Percentiles rank a stretch among this genome's conserved stretches.
These are phyloP conservation scores for Wickerhamiella galacta DNA, from an alignment of 805 yeast genomes.

Conservation along the genomic window DNA sequence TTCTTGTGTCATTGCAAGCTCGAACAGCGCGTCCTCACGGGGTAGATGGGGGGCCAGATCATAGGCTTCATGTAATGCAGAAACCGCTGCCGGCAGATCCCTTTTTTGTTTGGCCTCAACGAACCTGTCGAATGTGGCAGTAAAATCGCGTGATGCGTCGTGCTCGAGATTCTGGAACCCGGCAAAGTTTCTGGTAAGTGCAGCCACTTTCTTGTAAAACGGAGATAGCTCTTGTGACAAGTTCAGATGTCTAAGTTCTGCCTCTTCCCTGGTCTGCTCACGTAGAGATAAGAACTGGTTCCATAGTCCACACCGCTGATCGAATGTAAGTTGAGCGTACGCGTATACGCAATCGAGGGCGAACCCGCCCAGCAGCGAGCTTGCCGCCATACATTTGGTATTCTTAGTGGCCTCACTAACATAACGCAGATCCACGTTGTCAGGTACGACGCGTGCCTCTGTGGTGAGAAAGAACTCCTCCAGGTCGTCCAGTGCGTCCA, in stretches of 20 bases:
- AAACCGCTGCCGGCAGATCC: background rate
- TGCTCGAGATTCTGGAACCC: too few species aligned
- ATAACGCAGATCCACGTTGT: too few species aligned
- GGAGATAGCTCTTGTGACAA: too few species aligned
- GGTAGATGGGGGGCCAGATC: background rate
- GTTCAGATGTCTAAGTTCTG: too few species aligned
- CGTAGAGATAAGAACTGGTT: background rate
- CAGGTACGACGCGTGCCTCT: too few species aligned
- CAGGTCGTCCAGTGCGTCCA: too few species aligned
- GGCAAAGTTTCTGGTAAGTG: too few species aligned
- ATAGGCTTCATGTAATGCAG: background rate
- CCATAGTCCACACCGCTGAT: background rate
- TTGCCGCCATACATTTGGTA: too few species aligned
- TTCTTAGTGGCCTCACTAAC: too few species aligned
- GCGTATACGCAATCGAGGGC: background rate
- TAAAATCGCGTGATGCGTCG: background rate
- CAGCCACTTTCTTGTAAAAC: too few species aligned
- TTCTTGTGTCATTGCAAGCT: constrained; percentile 55
- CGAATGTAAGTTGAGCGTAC: background rate
- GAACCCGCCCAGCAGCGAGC: background rate
- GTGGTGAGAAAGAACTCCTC: too few species aligned
- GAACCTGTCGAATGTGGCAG: background rate
- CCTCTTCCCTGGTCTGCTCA: too few species aligned
- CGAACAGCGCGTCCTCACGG: constrained; percentile 45
- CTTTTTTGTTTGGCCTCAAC: background rate